phyloP scores from a whole-genome alignment of 352 stramenopile species.

The Phytopythium boreale region DNA sequence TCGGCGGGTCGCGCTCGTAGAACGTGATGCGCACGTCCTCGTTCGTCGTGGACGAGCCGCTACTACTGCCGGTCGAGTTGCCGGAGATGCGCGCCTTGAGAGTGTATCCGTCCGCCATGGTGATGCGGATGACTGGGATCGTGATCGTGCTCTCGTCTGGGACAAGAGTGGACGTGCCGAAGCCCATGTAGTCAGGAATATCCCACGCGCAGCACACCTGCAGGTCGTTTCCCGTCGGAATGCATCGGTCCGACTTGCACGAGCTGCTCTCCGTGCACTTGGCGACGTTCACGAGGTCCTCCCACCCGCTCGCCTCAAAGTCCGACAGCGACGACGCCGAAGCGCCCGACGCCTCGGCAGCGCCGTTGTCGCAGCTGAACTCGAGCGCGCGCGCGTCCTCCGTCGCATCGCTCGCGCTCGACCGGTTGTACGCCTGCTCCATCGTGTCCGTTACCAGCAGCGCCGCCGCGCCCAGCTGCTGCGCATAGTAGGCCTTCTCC shows the following conservation, averaged over 20 bases:
- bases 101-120: constrained; percentile 50
- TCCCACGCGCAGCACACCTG: constrained; percentile 83
- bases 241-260: constrained; percentile 61
- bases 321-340: constrained; percentile 23
- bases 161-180: constrained; percentile 31
- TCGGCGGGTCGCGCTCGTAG: constrained; percentile 56
- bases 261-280: constrained; percentile 33
- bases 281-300: constrained; percentile 32
- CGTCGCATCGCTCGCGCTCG: constrained; percentile 21
- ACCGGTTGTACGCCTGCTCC: constrained; percentile 68
- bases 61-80: not conserved
- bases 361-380: constrained; percentile 55
- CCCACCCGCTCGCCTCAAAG: constrained; percentile 26
- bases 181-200: constrained; percentile 71
- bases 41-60: constrained; percentile 14
- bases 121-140: constrained; percentile 69
- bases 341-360: constrained; percentile 23
- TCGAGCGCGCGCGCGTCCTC: constrained; percentile 41
- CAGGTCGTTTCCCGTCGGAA: constrained; percentile 45
- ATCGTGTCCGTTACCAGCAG: constrained; percentile 77
- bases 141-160: constrained; percentile 37
- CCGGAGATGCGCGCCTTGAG: constrained; percentile 40
- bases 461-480: constrained; percentile 58
- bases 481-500: constrained; percentile 69
- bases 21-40: constrained; percentile 48